phyloP scores from a whole-genome alignment of 1,139 yeast species.

The Blastobotrys raffinosifermentans region DNA sequence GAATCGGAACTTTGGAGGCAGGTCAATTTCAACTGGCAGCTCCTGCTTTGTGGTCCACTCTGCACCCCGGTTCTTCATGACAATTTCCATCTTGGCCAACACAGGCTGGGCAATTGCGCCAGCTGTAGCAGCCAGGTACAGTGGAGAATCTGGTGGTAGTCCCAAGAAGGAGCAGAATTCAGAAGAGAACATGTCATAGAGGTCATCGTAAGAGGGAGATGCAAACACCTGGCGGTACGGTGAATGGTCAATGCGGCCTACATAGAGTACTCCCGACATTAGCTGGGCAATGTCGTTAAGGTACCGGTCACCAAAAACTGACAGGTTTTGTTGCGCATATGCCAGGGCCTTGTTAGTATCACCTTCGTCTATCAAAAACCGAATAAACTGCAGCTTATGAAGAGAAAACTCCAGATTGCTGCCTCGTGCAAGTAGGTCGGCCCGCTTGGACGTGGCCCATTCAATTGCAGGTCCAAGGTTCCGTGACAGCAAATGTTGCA shows the following conservation, averaged over 20 bases:
- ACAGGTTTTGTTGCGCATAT: slow-evolving; percentile 52
- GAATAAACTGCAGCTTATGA: slow-evolving; percentile 52
- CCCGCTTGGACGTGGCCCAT: slow-evolving; percentile 37
- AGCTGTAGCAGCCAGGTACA: slow-evolving; percentile 60
- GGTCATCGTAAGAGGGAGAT: slow-evolving; percentile 36
- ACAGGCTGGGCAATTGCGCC: slow-evolving; percentile 70
- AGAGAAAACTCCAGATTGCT: slow-evolving; percentile 54
- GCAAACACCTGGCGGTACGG: slow-evolving; percentile 36
- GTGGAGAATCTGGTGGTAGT: slow-evolving; percentile 64
- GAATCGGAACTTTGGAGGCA: slow-evolving; percentile 49
- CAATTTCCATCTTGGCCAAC: slow-evolving; percentile 58
- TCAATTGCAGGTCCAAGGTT: slow-evolving; percentile 38
- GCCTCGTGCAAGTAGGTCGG: slow-evolving; percentile 27
- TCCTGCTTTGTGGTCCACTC: slow-evolving; percentile 55
- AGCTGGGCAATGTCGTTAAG: slow-evolving; percentile 49
- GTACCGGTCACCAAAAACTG: slow-evolving; percentile 40
- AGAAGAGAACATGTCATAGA: slow-evolving; percentile 52
- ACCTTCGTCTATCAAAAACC: slow-evolving; percentile 27
- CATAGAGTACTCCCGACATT: slow-evolving; percentile 44
- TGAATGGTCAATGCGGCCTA: slow-evolving; percentile 26
- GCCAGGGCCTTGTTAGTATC: slow-evolving; percentile 39
- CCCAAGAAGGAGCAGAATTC: slow-evolving; percentile 63
- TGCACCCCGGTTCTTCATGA: slow-evolving; percentile 42
- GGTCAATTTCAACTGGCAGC: slow-evolving; percentile 52
- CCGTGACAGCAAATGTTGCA: slow-evolving; percentile 26